Percentiles rank a stretch among this genome's conserved stretches.
Conservation (phyloP, 2,329 filamentous ascomycete species). For the Coniochaeta sp. region DNA sequence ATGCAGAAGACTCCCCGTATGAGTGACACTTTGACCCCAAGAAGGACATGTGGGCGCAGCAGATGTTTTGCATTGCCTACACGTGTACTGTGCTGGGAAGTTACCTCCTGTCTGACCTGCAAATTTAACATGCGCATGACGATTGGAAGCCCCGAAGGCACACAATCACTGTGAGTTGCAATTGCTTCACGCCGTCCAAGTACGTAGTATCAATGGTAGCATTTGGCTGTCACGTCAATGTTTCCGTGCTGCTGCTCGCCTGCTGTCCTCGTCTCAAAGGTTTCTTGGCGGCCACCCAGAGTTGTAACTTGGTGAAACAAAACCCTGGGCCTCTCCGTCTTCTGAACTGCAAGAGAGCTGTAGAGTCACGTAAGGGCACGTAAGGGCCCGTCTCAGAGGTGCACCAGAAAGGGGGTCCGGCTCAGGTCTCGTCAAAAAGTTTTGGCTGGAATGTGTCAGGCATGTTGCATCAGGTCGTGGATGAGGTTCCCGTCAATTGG, state of each 20-base stretch:
- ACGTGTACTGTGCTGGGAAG: too few species aligned
- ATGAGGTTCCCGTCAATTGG: not conserved
- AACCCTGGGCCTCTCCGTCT: not conserved
- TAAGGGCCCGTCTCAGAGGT: not conserved
- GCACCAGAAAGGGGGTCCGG: not conserved
- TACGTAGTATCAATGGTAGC: not conserved
- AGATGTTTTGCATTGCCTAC: not conserved
- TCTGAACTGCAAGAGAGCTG: not conserved
- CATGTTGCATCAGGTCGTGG: not conserved
- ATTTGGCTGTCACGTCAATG: not conserved
- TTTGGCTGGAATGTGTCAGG: not conserved
- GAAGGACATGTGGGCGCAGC: not conserved
- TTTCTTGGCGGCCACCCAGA: not conserved
- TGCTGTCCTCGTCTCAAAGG: not conserved
- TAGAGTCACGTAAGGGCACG: not conserved
- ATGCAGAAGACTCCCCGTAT: not conserved
- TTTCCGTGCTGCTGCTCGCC: not conserved
- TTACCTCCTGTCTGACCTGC: too few species aligned
- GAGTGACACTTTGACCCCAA: not conserved
- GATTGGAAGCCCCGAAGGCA: not conserved
- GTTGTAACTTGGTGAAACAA: not conserved
- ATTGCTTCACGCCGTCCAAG: not conserved
- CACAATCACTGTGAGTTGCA: too few species aligned
- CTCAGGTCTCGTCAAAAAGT: not conserved
- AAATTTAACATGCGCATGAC: not conserved